phyloP scores from a whole-genome alignment of 177 flowering plant genomes.

The Vitis hybrid region DNA sequence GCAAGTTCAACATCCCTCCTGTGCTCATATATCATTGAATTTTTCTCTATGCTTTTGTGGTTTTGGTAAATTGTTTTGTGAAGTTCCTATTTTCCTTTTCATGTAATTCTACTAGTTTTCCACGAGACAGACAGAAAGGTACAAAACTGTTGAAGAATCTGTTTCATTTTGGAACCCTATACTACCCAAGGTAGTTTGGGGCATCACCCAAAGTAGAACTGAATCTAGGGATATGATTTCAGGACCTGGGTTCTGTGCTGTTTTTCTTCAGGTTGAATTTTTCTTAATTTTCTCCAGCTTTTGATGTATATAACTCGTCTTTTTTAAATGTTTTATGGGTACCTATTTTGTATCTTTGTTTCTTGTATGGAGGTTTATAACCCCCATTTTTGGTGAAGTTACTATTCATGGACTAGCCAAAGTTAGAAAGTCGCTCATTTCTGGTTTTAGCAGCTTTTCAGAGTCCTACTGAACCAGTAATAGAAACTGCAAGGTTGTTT shows the following conservation, averaged over 20 bases:
- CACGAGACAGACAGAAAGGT: not conserved
- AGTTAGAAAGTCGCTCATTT: too few species aligned
- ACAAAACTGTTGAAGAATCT: not conserved
- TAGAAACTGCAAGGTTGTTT: too few species aligned
- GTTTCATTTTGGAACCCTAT: constrained; percentile 3
- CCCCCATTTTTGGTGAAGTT: too few species aligned
- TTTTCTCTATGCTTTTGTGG: constrained; percentile 1
- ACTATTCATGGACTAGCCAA: too few species aligned
- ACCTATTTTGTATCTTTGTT: too few species aligned
- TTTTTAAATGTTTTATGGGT: too few species aligned
- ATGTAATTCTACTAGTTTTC: constrained; percentile 10
- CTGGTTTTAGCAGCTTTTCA: too few species aligned
- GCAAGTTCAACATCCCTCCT: constrained; percentile 69
- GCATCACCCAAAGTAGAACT: constrained; percentile 1
- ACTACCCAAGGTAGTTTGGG: constrained; percentile 24
- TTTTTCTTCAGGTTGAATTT: constrained; percentile 2
- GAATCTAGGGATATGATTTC: not conserved
- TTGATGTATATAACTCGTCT: too few species aligned
- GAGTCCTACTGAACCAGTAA: too few species aligned
- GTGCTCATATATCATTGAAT: constrained; percentile 54
- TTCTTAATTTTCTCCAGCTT: too few species aligned
- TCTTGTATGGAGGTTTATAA: too few species aligned
- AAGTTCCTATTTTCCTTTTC: not conserved
- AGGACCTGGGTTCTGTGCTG: not conserved
- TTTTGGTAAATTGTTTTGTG: constrained; percentile 2